phyloP scores from a whole-genome alignment of 768 basidiomycete species.

The Wakefieldia striispora region DNA sequence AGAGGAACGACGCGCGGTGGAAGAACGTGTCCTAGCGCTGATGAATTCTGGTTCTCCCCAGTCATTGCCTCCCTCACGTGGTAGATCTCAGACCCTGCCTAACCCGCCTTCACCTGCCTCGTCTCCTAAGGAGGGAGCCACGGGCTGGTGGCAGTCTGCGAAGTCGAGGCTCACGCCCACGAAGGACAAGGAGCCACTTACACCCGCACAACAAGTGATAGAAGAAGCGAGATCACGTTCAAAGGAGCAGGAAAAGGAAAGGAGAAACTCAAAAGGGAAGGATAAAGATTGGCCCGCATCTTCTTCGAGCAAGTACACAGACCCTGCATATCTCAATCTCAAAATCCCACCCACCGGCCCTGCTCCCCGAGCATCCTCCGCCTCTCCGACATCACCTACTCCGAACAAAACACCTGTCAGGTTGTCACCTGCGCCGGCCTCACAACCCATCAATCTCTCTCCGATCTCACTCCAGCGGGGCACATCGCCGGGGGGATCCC shows the following conservation, averaged over 20 bases:
- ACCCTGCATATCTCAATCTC: slow-evolving; percentile 57
- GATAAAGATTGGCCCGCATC: slow-evolving; percentile 59
- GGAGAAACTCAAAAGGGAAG: slow-evolving; percentile 38
- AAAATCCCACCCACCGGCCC: slow-evolving; percentile 50
- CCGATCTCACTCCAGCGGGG: slow-evolving; percentile 61
- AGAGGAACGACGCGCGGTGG: slow-evolving; percentile 61
- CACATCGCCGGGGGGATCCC: slow-evolving; percentile 37
- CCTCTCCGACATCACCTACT: slow-evolving; percentile 59
- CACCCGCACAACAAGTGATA: slow-evolving; percentile 82
- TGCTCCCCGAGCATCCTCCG: slow-evolving; percentile 45
- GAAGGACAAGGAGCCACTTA: slow-evolving; percentile 70
- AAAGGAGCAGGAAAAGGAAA: slow-evolving; percentile 40
- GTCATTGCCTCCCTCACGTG: slow-evolving; percentile 58
- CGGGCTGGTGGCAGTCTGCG: slow-evolving; percentile 71
- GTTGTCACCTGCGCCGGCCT: slow-evolving; percentile 37
- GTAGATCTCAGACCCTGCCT: slow-evolving; percentile 52
- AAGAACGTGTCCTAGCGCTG: slow-evolving; percentile 78
- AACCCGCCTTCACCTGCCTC: slow-evolving; percentile 62
- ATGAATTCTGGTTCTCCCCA: slow-evolving; percentile 42
- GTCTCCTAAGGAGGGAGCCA: slow-evolving; percentile 57
- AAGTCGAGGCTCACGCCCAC: slow-evolving; percentile 77
- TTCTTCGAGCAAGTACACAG: slow-evolving; percentile 48
- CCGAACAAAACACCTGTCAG: slow-evolving; percentile 37
- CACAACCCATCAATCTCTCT: slow-evolving; percentile 49
- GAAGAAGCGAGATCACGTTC: slow-evolving; percentile 68